A percentile compares a stretch with the other conserved stretches of the same genome.
Evolutionary conservation across 73 alveolate species (phyloP).

Genomic region (Tetrahymena thermophila): DNA sequence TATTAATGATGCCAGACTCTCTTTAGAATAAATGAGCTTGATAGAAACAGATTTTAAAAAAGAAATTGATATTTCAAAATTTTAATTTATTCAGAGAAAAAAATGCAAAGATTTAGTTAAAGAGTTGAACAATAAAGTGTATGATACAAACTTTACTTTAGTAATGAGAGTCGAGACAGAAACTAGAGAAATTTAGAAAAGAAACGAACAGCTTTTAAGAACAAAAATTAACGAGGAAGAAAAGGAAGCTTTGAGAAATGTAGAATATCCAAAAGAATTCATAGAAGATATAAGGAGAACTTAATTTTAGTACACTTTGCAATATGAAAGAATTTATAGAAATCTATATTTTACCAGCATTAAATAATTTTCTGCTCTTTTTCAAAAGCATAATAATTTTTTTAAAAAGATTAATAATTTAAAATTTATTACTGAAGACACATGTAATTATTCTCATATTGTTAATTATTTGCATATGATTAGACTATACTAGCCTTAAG

Average conservation of each 20-base stretch:
- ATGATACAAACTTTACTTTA: background rate
- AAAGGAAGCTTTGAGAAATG: background rate
- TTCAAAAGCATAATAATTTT: background rate
- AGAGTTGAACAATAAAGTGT: background rate
- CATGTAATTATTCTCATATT: background rate
- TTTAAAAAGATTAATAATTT: background rate
- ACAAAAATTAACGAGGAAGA: background rate
- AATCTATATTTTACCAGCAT: background rate
- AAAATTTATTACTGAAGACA: background rate
- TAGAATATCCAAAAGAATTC: background rate
- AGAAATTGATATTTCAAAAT: background rate
- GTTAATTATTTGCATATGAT: background rate
- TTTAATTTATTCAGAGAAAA: background rate
- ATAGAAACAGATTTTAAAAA: background rate
- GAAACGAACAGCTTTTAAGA: background rate
- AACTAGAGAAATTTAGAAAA: background rate
- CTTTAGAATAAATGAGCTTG: background rate
- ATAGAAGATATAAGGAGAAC: background rate
- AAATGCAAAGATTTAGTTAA: background rate
- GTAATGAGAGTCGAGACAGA: background rate
- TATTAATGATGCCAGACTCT: background rate
- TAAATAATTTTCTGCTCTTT: background rate
- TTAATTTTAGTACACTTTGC: background rate
- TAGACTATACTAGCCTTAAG: background rate
- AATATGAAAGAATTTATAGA: background rate